These are phyloP conservation scores for Wolfiporia cocos DNA, from an alignment of 1,284 basidiomycete species.

Conservation along the genomic window DNA sequence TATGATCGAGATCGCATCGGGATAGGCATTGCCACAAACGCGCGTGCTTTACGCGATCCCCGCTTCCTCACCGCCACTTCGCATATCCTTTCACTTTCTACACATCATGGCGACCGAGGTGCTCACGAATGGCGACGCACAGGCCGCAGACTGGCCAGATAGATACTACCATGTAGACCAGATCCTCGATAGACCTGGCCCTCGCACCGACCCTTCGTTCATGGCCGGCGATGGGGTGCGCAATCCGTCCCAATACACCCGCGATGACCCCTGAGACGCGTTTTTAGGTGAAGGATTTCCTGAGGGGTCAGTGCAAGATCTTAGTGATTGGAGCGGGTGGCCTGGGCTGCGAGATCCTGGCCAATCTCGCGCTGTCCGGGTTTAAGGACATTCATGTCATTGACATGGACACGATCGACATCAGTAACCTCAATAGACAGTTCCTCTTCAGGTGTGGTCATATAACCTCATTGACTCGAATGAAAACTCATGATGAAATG, in stretches of 20 bases:
- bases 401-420: slow-evolving; percentile 99
- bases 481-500: neutral
- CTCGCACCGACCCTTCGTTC: slow-evolving; percentile 74
- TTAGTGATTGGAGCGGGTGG: slow-evolving; percentile 97
- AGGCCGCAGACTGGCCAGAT: slow-evolving; percentile 57
- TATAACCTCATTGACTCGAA: neutral
- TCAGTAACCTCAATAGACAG: slow-evolving; percentile 97
- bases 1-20: slow-evolving; percentile 5
- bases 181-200: slow-evolving; percentile 75
- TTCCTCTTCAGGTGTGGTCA: slow-evolving; percentile 86
- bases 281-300: slow-evolving; percentile 78
- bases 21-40: slow-evolving; percentile 1
- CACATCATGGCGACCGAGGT: slow-evolving; percentile 28
- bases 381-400: slow-evolving; percentile 99
- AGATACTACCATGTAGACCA: slow-evolving; percentile 79
- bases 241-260: slow-evolving; percentile 1
- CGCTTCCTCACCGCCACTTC: slow-evolving; percentile 1
- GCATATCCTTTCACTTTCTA: neutral
- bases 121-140: slow-evolving; percentile 22
- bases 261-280: neutral
- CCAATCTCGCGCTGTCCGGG: slow-evolving; percentile 89
- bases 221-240: slow-evolving; percentile 66
- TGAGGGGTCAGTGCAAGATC: slow-evolving; percentile 83
- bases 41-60: neutral
- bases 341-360: slow-evolving; percentile 91